Conservation (phyloP, 768 basidiomycete genomes). For the Paxillus ammoniavirescens region DNA sequence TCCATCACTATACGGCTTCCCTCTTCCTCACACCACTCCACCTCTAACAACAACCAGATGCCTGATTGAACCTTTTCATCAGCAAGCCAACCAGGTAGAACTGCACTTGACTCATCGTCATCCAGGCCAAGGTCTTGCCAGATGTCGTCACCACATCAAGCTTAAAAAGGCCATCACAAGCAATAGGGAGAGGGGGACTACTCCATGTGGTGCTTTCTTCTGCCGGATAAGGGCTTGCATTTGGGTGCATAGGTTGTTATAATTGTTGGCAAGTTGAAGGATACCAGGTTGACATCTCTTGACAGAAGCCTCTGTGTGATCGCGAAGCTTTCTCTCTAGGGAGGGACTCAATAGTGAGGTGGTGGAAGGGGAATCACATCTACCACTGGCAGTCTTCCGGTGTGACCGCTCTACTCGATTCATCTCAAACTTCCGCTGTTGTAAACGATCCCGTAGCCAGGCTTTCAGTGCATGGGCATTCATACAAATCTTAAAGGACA, state of each 20-base stretch:
- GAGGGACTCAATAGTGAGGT: neutral
- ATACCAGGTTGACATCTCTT: conserved; percentile 29
- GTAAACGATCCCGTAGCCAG: conserved; percentile 17
- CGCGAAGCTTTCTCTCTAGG: conserved; percentile 24
- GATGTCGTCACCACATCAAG: conserved; percentile 37
- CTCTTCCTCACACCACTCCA: conserved; percentile 30
- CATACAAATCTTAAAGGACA: conserved; percentile 10
- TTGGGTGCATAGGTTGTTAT: conserved; percentile 29
- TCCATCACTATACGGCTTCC: conserved; percentile 14
- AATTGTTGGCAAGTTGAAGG: conserved; percentile 16
- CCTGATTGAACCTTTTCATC: conserved; percentile 16
- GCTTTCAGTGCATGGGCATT: conserved; percentile 27
- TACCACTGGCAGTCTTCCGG: neutral
- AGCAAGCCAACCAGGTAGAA: conserved; percentile 14
- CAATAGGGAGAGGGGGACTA: conserved; percentile 20
- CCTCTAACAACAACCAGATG: conserved; percentile 16
- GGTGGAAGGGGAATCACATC: neutral
- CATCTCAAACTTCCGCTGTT: conserved; percentile 28
- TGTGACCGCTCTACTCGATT: conserved; percentile 16
- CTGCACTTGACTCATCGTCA: conserved; percentile 12
- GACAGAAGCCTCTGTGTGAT: conserved; percentile 26
- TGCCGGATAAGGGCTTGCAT: conserved; percentile 19
- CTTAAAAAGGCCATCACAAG: conserved; percentile 20
- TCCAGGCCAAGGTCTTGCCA: conserved; percentile 34
- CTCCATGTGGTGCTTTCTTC: conserved; percentile 21